Base-by-base conservation (phyloP, 2,329 filamentous ascomycete genomes). In the Phaeosphaeria sp. region DNA sequence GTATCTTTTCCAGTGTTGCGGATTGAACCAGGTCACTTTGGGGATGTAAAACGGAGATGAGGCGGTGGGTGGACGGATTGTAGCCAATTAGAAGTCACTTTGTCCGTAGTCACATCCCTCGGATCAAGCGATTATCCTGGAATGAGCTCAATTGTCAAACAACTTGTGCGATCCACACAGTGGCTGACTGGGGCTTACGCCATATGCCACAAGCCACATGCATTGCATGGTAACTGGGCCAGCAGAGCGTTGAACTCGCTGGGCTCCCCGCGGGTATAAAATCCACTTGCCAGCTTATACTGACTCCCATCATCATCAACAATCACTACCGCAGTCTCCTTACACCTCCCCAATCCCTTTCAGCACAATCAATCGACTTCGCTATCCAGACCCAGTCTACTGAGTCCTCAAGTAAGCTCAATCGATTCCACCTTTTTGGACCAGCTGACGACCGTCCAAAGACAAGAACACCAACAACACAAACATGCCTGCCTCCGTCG, bases 401-500 rank as follows among this genome's bases (percentile, higher is more conserved):
- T 4, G n/a, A 2, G 17, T 39, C 36, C 2, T 39, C 17, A 17
- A n/a, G 36, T 39, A 4, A 39, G 36, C 15, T 39, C n/a, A 6
- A n/a, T n/a, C 5, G 3, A 17, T n/a, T 4, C 17, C 5, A 6
- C 2, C 36, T 17, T 39, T 13, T 39, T 3, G 15, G n/a, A 17
- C 15, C 17, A 39, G 36, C 36, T 39, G 36, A 39, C 17, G 2
- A n/a, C 2, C 7, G 2, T n/a, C 8, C 6, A 36, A 6, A 36
- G 30, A 9, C 8, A 25, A 22, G 45, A 42, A 13, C 24, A 36
- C 25, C 8, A 42, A 48, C 53, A 40, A 21, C 47, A 40, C 49
- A 64, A 73, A 49, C 27, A 77, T 77, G 74, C 73, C 73, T 65
- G 67, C 65, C 59, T 68, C 62, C 64, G 64, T 72, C 57, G 67